Evolutionary conservation across 345 rosid species (phyloP).

Genomic region (Eucalyptus leucophloia): DNA sequence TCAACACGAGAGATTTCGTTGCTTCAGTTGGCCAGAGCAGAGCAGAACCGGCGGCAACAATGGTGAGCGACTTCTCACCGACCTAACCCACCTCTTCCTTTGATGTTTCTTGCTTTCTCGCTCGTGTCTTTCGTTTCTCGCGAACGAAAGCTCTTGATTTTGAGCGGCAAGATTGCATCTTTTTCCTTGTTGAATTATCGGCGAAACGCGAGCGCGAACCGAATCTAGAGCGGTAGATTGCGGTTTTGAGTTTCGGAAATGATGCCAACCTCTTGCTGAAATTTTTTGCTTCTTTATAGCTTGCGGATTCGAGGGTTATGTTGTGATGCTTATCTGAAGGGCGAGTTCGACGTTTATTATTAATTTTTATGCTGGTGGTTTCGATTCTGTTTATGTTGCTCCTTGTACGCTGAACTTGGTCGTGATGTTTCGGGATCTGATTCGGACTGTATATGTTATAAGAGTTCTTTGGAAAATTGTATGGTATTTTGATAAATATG

Average conservation of each 20-base stretch:
- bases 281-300: background rate
- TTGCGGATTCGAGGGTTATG: background rate
- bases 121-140: background rate
- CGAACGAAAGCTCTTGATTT: background rate
- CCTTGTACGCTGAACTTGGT: background rate
- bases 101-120: background rate
- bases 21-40: background rate
- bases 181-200: background rate
- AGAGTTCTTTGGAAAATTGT: background rate
- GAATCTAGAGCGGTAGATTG: background rate
- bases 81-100: background rate
- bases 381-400: background rate
- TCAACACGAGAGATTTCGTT: background rate
- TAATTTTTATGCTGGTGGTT: background rate
- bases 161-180: background rate
- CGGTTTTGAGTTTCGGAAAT: background rate
- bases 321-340: background rate
- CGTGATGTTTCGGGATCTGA: background rate
- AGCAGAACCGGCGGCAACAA: background rate
- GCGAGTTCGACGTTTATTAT: background rate
- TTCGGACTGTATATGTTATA: background rate
- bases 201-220: background rate
- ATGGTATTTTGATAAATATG: background rate
- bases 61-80: background rate
- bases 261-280: background rate